Base-by-base conservation (phyloP, 345 rosid species). In the Microcos paniculata region DNA sequence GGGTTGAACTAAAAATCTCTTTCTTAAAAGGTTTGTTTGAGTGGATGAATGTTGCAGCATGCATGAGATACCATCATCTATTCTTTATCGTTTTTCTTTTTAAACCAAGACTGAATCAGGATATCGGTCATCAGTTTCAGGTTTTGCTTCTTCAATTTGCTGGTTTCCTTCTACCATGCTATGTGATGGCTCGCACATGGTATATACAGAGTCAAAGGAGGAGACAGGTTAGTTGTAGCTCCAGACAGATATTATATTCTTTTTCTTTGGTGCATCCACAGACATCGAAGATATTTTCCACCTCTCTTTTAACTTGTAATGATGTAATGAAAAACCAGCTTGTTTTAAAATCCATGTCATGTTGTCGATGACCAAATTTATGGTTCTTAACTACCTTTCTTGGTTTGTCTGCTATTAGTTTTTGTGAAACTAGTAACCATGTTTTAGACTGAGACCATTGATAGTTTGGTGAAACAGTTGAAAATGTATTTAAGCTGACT, bases 81-180 rank as follows among this genome's bases (percentile, higher is more conserved):
- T 69, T 69, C 59, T 16, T 30, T 31, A 1, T 71, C 15, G 23
- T 5, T 40, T 57, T 49, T 58, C 49, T 24, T 43, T 70, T 57
- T 26, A 11, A 70, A 42, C 59, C 12, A 72, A 74, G 49, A 38
- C 66, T 75, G 68, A 81, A 61, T 30, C n/a, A 33, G 49, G 42
- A 51, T 30, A 13, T 69, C 6, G 46, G 38, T 56, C 16, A 11
- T 59, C 83, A 88, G 94, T 82, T 86, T 81, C 91, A 90, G 90
- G 85, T 88, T 76, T 88, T 85, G 43, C 78, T 90, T 77, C 91
- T 90, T 75, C 91, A 87, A 65, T 83, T 86, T 82, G 88, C 85
- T 66, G 88, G 87, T 16, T 84, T 88, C 78, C 86, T 90, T 71
- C 82, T 90, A 70, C 91, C 93, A 21, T 88, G 88, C 81, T 88